A percentile compares a stretch with the other conserved stretches of the same genome.
Evolutionary conservation across 768 basidiomycete species (phyloP).

Genomic region (Paxillus ammoniavirescens): DNA sequence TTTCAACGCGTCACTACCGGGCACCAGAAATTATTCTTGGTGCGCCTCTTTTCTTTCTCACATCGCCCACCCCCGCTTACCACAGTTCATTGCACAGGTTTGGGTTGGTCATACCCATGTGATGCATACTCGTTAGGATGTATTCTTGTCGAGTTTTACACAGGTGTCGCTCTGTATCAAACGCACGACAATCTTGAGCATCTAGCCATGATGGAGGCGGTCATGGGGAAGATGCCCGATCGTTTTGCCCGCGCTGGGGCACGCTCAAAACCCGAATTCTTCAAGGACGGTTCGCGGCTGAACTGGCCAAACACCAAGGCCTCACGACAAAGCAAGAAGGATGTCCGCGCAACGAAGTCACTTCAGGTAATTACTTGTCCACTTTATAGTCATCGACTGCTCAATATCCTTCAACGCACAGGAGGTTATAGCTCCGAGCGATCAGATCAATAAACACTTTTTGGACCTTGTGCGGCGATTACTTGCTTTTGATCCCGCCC

Average conservation of each 20-base stretch:
- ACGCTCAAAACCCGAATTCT: slow-evolving; percentile 87
- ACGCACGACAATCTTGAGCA: slow-evolving; percentile 99
- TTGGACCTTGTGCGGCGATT: slow-evolving; percentile 84
- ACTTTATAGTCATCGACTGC: neutral
- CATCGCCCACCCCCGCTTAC: slow-evolving; percentile 16
- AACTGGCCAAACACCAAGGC: slow-evolving; percentile 93
- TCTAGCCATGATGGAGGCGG: slow-evolving; percentile 99
- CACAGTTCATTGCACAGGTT: slow-evolving; percentile 48
- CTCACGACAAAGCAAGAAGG: slow-evolving; percentile 88
- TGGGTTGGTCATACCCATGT: slow-evolving; percentile 98
- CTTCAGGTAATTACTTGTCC: slow-evolving; percentile 56
- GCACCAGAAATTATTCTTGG: slow-evolving; percentile 99
- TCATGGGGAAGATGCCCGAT: slow-evolving; percentile 97
- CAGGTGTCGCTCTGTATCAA: slow-evolving; percentile 97
- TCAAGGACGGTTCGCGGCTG: slow-evolving; percentile 80
- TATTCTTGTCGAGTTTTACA: slow-evolving; percentile 98
- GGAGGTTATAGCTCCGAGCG: slow-evolving; percentile 83
- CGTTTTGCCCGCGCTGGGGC: slow-evolving; percentile 75
- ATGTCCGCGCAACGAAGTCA: slow-evolving; percentile 81
- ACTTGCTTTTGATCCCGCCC: slow-evolving; percentile 85
- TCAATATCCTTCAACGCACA: slow-evolving; percentile 28
- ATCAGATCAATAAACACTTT: slow-evolving; percentile 75
- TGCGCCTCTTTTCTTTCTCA: slow-evolving; percentile 37
- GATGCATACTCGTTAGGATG: slow-evolving; percentile 98
- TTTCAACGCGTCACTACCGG: slow-evolving; percentile 96